These are phyloP conservation scores for Fusarium sp. DNA, from an alignment of 2,329 filamentous ascomycete genomes.

Conservation along the genomic window DNA sequence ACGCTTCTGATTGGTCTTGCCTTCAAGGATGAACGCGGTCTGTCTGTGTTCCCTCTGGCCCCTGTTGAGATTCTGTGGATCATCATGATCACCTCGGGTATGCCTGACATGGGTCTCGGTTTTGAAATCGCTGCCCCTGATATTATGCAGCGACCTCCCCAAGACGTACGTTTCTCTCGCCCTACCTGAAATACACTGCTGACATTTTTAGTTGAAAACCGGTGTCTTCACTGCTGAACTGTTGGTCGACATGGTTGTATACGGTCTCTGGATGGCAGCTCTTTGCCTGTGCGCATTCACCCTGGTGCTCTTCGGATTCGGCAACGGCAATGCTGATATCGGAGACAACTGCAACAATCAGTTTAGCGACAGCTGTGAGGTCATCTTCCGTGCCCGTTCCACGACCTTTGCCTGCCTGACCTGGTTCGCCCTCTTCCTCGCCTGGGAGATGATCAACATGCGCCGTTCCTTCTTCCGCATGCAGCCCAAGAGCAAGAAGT, in stretches of 20 bases:
- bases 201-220: slow-evolving; percentile 47
- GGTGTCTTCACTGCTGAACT: slow-evolving; percentile 75
- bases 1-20: slow-evolving; percentile 75
- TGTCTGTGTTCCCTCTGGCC: slow-evolving; percentile 77
- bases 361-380: slow-evolving; percentile 64
- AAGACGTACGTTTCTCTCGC: slow-evolving; percentile 58
- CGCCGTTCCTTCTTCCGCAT: slow-evolving; percentile 78
- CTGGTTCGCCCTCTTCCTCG: slow-evolving; percentile 79
- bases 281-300: slow-evolving; percentile 66
- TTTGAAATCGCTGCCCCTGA: slow-evolving; percentile 76
- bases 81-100: slow-evolving; percentile 79
- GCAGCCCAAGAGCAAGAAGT: slow-evolving; percentile 69
- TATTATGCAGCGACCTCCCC: slow-evolving; percentile 75
- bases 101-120: slow-evolving; percentile 80
- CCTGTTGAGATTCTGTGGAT: slow-evolving; percentile 83
- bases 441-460: slow-evolving; percentile 80
- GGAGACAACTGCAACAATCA: slow-evolving; percentile 68
- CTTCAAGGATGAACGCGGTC: slow-evolving; percentile 71
- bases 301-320: slow-evolving; percentile 62
- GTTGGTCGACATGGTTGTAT: slow-evolving; percentile 72
- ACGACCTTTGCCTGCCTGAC: slow-evolving; percentile 78
- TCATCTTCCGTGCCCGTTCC: slow-evolving; percentile 75
- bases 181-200: background rate
- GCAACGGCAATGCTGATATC: slow-evolving; percentile 61
- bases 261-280: slow-evolving; percentile 73